Base-by-base conservation (phyloP, 2,329 filamentous ascomycete genomes). In the Alternaria solani region DNA sequence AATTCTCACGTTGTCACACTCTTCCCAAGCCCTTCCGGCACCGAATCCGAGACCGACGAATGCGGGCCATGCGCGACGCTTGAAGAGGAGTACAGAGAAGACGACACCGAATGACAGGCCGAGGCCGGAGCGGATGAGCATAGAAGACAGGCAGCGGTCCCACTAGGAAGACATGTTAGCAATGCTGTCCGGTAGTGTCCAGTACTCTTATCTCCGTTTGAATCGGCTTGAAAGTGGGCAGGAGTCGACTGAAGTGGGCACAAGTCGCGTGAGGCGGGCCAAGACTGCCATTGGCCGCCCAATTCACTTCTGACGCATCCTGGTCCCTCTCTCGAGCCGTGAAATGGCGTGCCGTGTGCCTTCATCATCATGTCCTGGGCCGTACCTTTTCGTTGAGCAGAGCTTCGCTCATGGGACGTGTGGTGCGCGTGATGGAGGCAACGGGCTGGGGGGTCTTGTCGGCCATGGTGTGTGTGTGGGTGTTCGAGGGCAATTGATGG, bases 21-120 rank as follows among this genome's bases (percentile, higher is more conserved):
- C 95, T 82, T 99, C 95, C 85, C 96, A 99, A 59, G 95, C 95
- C 75, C 96, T 89, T 74, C 95, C 95, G 66, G 94, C 94, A 79
- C 96, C 95, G 80, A 99, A 98, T 59, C 95, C 95, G 56, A 94
- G 86, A 68, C 95, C 95, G 69, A 97, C 88, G 79, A 93, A 95
- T n/a, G 94, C 95, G 59, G 95, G 95, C 93, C 94, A 99, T 69
- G 95, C 92, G 84, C 95, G 90, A 81, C 96, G 91, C 87, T 96
- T 97, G 88, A 99, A 99, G 57, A 99, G 84, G 60, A 99, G 91
- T 63, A 99, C 94, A 63, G 95, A 98, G 86, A 99, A 98, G 82
- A 99, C 92, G 80, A 99, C 91, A 79, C 95, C 95, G 83, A 99
- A 99, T 72, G 91, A 93, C 79, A 98, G 91, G 76, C 95, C 95